Base-by-base conservation (phyloP, 2,329 filamentous ascomycete genomes). In the Cladosporium sp. region DNA sequence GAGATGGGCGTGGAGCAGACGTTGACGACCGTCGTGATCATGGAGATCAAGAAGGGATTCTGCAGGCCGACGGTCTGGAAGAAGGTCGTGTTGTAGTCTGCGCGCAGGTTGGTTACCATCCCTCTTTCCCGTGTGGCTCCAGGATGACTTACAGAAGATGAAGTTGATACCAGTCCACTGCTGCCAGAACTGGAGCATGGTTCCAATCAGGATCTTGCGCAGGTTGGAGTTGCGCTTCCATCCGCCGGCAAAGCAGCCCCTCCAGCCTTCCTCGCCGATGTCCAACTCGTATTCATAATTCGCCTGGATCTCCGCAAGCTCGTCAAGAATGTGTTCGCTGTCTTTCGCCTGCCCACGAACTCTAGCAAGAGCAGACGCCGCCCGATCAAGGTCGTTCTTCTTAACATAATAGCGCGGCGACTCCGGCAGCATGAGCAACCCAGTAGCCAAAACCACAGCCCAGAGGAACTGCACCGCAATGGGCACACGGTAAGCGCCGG, bases 11-110 rank as follows among this genome's bases (percentile, higher is more conserved):
- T 95, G 41, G 87, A 91, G 72, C 72, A 78, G 57, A 95, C 87
- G 72, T 95, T 95, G 76, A 95, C 89, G 51, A 95, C 79, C 54
- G 87, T 95, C 66, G 89, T 93, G 73, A 95, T 80, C 68, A 95
- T 80, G 55, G 84, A 86, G 65, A 95, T 89, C 59, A 95, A 70
- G 80, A 95, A 95, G 31, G 83, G 78, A 75, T 95, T 85, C 51
- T 70, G 61, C 62, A 95, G 86, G 59, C 86, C 85, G 22, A 87
- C 83, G 19, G 84, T 82, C 72, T 87, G 74, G 76, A 95, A 89
- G 82, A 95, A 95, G 53, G 86, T 83, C 28, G 88, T 90, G 43
- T 86, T 88, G 74, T 72, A 75, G 63, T 54, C 50, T 53, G 7
- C 9, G 41, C 22, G 22, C 22, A 28, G 22, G 22, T 19, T 43